Conservation (phyloP, 495 filamentous ascomycete species). For the Sordaria brevicollis region DNA sequence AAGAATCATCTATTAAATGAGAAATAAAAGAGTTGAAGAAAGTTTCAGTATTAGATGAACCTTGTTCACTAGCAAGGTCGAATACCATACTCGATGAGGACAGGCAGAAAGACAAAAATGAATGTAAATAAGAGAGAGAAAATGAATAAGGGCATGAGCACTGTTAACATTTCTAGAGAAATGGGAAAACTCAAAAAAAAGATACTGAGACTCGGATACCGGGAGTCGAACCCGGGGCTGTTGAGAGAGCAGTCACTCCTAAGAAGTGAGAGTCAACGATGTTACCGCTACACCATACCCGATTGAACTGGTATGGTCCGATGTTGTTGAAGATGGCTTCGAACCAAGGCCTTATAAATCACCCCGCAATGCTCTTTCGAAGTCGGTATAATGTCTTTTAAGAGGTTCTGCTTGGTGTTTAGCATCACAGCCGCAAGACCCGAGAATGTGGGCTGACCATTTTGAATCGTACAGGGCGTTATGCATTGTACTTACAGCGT, state of each 20-base stretch:
- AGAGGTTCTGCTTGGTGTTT: too few relatives aligned
- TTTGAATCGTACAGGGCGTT: too few relatives aligned
- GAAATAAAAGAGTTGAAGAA: background rate
- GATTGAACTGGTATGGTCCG: background rate
- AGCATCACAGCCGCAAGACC: background rate
- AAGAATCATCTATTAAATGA: too few relatives aligned
- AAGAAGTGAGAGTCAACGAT: background rate
- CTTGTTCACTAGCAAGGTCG: background rate
- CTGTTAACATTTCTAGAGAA: background rate
- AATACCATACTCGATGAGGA: background rate
- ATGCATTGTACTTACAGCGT: too few relatives aligned
- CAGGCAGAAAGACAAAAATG: background rate
- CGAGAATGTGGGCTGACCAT: background rate
- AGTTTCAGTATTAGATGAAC: background rate
- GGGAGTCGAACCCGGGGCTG: background rate
- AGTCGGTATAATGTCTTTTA: too few relatives aligned
- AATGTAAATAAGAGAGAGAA: background rate
- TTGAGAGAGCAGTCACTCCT: background rate
- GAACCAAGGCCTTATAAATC: too few relatives aligned
- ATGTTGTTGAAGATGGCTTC: background rate
- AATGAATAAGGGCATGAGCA: background rate
- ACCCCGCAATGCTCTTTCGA: too few relatives aligned
- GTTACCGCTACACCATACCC: background rate
- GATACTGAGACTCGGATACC: background rate
- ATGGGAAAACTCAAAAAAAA: background rate